Evolutionary conservation across 73 alveolate species (phyloP).

Genomic region (Symbiodinium natans): DNA sequence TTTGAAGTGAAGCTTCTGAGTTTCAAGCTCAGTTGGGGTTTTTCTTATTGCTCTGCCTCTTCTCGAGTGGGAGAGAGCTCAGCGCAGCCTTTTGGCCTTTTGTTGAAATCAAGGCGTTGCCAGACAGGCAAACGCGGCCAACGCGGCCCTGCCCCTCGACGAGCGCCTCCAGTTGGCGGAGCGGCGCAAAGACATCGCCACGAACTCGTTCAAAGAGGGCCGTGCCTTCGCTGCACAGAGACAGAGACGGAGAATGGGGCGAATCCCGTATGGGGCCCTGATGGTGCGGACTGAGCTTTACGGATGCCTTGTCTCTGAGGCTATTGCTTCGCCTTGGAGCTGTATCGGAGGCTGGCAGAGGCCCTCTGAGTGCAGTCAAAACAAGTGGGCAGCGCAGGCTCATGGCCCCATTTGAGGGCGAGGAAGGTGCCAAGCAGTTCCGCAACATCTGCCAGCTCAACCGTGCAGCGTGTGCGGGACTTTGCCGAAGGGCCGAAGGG

Average conservation of each 20-base stretch:
- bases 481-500: background rate
- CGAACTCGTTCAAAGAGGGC: background rate
- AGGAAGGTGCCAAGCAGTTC: background rate
- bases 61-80: too few species aligned
- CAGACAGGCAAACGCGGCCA: too few species aligned
- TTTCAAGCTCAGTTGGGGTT: background rate
- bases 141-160: background rate
- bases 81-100: too few species aligned
- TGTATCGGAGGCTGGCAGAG: constrained; percentile 11
- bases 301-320: background rate
- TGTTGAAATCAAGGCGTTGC: too few species aligned
- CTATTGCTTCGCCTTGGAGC: background rate
- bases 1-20: constrained; percentile 27
- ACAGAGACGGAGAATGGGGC: too few species aligned
- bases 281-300: too few species aligned
- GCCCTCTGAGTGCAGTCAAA: too few species aligned
- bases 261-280: too few species aligned
- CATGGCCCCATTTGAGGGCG: background rate
- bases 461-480: constrained; percentile 55
- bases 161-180: background rate
- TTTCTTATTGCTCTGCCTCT: too few species aligned
- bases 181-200: background rate
- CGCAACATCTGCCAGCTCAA: constrained; percentile 44
- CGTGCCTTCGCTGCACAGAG: background rate
- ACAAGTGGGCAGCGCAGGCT: constrained; percentile 27